Evolutionary conservation across 73 alveolate species (phyloP).

Genomic region (Tetrahymena malaccensis): DNA sequence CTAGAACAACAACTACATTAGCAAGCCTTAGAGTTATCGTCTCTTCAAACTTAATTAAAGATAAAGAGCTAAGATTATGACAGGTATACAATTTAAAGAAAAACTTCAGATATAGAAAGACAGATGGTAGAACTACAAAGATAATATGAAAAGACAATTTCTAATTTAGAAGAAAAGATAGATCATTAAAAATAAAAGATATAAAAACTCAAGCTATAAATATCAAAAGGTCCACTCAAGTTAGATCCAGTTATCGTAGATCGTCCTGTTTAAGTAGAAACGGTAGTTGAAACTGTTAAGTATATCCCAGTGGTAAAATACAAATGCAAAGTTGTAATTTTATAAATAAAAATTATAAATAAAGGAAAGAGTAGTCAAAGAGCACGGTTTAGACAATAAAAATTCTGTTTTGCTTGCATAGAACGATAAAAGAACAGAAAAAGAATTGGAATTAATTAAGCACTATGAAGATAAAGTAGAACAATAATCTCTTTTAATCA

Average conservation of each 20-base stretch:
- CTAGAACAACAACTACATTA: neutral
- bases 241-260: neutral
- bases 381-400: neutral
- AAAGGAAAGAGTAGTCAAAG: neutral
- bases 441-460: neutral
- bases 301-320: neutral
- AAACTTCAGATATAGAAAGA: neutral
- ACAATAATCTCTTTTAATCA: neutral
- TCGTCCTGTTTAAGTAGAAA: neutral
- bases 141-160: neutral
- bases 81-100: neutral
- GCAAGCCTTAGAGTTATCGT: neutral
- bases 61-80: neutral
- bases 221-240: neutral
- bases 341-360: neutral
- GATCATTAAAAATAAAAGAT: neutral
- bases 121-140: neutral
- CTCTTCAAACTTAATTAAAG: neutral
- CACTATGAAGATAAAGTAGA: neutral
- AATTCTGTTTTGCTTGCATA: neutral
- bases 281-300: neutral
- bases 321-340: neutral
- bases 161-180: neutral
- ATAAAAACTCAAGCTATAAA: neutral
- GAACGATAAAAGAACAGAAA: neutral